Conservation (phyloP, 75 land plant species). For the Sequoia sempervirens region DNA sequence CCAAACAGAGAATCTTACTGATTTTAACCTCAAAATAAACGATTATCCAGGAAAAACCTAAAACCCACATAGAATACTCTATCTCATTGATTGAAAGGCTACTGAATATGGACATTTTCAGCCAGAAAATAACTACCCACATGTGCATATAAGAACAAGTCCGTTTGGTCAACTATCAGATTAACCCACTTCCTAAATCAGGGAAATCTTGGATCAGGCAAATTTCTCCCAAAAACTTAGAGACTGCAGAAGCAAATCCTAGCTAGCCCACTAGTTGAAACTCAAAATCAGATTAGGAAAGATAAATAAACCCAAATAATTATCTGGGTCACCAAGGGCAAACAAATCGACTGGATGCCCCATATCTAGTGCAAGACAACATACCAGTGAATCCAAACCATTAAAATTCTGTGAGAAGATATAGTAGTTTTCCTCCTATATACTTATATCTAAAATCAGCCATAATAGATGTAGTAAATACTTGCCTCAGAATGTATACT, state of each 20-base stretch:
- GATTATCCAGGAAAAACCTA: not conserved
- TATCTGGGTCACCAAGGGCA: not conserved
- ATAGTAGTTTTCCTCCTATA: not conserved
- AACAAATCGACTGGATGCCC: not conserved
- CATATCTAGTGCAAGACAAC: not conserved
- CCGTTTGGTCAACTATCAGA: not conserved
- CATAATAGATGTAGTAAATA: not conserved
- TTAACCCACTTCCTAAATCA: not conserved
- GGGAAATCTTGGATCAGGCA: not conserved
- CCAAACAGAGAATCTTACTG: not conserved
- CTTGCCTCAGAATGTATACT: not conserved
- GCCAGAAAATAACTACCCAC: not conserved
- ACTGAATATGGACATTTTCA: not conserved
- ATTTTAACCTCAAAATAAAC: not conserved
- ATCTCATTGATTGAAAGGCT: not conserved
- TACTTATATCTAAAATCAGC: not conserved
- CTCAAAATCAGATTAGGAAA: not conserved
- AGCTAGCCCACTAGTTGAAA: not conserved
- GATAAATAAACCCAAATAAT: not conserved
- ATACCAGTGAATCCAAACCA: not conserved
- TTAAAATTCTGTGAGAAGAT: not conserved
- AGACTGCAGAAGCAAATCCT: not conserved
- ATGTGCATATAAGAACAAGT: not conserved
- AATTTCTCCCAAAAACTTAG: not conserved
- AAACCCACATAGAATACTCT: not conserved